Evolutionary conservation across 208 protist genomes (phyloP), one percentile per base, ranked within the genome.

Genomic region (Trypanosoma boissoni): DNA sequence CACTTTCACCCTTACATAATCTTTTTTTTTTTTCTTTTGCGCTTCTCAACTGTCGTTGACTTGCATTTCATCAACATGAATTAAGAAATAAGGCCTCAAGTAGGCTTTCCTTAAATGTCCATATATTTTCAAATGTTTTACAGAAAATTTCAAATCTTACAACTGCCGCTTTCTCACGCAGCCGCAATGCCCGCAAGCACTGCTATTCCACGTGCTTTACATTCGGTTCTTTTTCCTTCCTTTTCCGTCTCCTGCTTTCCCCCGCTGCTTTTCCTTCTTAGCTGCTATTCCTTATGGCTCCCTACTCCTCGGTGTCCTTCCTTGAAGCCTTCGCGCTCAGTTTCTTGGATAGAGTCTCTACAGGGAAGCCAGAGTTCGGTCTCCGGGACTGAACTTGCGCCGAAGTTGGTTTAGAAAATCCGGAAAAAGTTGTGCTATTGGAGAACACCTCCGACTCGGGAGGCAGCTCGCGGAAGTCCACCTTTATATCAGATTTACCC

Each of bases 391-490:
- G 58, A 16, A 58, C 64, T 3, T 48, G 60, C 34, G 67, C 43
- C 2, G 20, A 45, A 31, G 58, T 48, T 29, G 69, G 45, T 9
- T 69, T 49, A 7, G 58, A 58, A 18, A 68, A 58, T 2, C 36
- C 41, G 2, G 72, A 60, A 18, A 80, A 86, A 4, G 66, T 49
- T 0, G 64, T 55, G 32, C 31, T 32, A 43, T 73, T 73, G 10
- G 5, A 34, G 54, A 77, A 73, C 6, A 31, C 65, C 58, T 24
- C 3, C 39, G 51, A 46, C 16, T 68, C 46, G 18, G 54, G 4
- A 2, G 61, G 59, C 23, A 77, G 21, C 10, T 37, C 48, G 26
- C 8, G 18, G 46, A 77, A 68, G 26, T 64, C 72, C 7, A 50
- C 65, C 53, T 58, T 61, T 6, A 73, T 20, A 24, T 58, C 42